Base-by-base conservation (phyloP, 306 rosid species). In the Medicago arabica region DNA sequence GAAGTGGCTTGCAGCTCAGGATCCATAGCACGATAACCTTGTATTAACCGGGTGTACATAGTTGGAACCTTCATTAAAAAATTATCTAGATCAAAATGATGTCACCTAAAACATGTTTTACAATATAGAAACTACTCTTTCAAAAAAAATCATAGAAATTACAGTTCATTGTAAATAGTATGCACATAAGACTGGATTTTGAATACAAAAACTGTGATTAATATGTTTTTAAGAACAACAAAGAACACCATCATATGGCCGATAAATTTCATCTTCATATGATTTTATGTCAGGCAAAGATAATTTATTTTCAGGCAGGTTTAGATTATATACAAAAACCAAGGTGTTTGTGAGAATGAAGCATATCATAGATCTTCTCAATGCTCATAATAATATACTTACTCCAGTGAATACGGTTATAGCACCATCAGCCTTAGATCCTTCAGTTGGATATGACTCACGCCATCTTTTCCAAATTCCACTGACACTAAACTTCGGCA, bases 391-490 rank as follows among this genome's bases (percentile, higher is more conserved):
- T 19, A 74, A 57, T 54, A 71, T 16, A 85, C 97, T 88, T 89
- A 95, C 99, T 78, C 99, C 99, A 1, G 99, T 95, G 83, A 95
- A 95, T 11, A 90, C 86, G 19, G 97, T 90, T 75, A 89, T 84
- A 67, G 90, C 84, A 69, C 83, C 92, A 31, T 85, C 86, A 51
- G 85, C 74, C 70, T 86, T 87, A 31, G 84, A 63, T 81, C 91
- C 93, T 53, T 75, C 82, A 14, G 76, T 49, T 57, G 99, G 93
- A 90, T 90, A 90, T 46, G 99, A 86, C 40, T 95, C 96, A 25
- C 96, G 93, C 97, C 97, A 95, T 77, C 96, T 88, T 72, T 92
- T 92, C 99, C 99, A 95, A 72, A 95, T 77, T 75, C 96, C 97
- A 64, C 97, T 88, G 63, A 95, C 99, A 55, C 97, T 95, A 82